A percentile compares a stretch with the other conserved stretches of the same genome.
Evolutionary conservation across 805 yeast species (phyloP).

Genomic region (Yamadazyma insecticola): DNA sequence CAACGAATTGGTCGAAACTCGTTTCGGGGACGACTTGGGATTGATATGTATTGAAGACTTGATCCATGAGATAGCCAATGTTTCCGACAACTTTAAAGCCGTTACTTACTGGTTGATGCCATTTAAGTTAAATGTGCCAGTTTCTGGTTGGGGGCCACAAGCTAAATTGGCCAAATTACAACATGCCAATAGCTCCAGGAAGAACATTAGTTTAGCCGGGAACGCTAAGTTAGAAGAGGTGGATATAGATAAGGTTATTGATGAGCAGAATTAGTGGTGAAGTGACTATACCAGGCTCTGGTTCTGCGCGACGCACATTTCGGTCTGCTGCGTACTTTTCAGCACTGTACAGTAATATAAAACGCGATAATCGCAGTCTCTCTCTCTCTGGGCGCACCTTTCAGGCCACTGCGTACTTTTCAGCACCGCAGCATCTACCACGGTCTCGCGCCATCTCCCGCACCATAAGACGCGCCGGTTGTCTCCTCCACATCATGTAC

Average conservation of each 20-base stretch:
- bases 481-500: too few relatives aligned
- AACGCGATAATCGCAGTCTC: too few relatives aligned
- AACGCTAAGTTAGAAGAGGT: slow-evolving; percentile 64
- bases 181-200: slow-evolving; percentile 47
- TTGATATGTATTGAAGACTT: slow-evolving; percentile 78
- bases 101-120: slow-evolving; percentile 64
- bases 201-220: slow-evolving; percentile 53
- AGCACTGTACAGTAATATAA: too few relatives aligned
- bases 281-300: neutral
- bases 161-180: slow-evolving; percentile 63
- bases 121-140: slow-evolving; percentile 63
- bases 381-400: too few relatives aligned
- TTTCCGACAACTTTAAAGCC: slow-evolving; percentile 62
- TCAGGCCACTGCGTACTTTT: too few relatives aligned
- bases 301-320: neutral
- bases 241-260: slow-evolving; percentile 66
- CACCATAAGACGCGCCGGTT: too few relatives aligned
- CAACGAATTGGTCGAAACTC: slow-evolving; percentile 71
- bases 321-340: neutral
- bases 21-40: slow-evolving; percentile 56
- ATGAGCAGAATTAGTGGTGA: slow-evolving; percentile 51
- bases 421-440: too few relatives aligned
- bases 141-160: slow-evolving; percentile 70
- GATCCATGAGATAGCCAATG: slow-evolving; percentile 60
- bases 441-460: too few relatives aligned